phyloP scores from a whole-genome alignment of 2,329 filamentous ascomycete species.

The Colletotrichum scovillei region DNA sequence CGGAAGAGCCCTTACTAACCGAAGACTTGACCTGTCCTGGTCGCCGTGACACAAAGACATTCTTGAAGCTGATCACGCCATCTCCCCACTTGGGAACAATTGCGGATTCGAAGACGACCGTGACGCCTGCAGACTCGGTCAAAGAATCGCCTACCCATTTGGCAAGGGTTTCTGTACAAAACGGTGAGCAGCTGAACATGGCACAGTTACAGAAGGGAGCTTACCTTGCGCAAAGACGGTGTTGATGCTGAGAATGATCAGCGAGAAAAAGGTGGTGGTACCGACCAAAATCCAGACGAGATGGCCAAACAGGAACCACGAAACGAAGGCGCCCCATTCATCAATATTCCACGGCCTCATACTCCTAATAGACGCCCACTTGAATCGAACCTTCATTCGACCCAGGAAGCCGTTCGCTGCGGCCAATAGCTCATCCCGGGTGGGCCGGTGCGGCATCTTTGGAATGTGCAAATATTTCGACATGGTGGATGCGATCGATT shows the following conservation, averaged over 20 bases:
- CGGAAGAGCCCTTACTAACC: conserved; percentile 92
- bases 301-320: conserved; percentile 94
- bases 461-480: conserved; percentile 71
- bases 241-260: conserved; percentile 91
- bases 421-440: conserved; percentile 91
- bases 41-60: conserved; percentile 93
- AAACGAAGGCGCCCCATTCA: conserved; percentile 93
- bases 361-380: conserved; percentile 97
- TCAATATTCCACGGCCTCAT: conserved; percentile 94
- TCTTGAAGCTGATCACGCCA: conserved; percentile 95
- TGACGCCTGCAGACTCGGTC: conserved; percentile 91
- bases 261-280: conserved; percentile 96
- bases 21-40: conserved; percentile 85
- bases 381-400: conserved; percentile 89
- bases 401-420: conserved; percentile 95
- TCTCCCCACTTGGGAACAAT: conserved; percentile 97
- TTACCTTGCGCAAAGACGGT: conserved; percentile 93
- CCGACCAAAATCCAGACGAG: conserved; percentile 96
- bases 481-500: conserved; percentile 62
- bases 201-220: conserved; percentile 36
- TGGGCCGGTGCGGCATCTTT: conserved; percentile 87
- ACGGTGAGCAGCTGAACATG: conserved; percentile 34
- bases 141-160: conserved; percentile 96
- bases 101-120: conserved; percentile 95
- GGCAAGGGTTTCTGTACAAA: conserved; percentile 81